Conservation (phyloP, 2,329 filamentous ascomycete species). For the Epichloe sibirici region DNA sequence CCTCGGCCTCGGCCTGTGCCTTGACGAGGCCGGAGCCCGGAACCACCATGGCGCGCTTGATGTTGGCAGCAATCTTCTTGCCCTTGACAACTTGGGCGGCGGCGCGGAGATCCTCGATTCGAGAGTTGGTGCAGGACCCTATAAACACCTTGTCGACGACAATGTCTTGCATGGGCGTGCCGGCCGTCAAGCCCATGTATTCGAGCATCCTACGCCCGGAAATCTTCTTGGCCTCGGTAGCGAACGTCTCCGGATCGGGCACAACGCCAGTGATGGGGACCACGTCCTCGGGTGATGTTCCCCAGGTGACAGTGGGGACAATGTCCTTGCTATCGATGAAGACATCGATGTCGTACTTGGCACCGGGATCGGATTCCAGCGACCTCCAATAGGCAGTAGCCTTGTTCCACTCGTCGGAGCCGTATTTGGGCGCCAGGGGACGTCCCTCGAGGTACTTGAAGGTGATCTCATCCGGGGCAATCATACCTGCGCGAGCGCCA, state of each 20-base stretch:
- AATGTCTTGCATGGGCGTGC: conserved; percentile 87
- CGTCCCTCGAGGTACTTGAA: conserved; percentile 91
- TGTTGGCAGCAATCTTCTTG: conserved; percentile 72
- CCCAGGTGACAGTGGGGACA: conserved; percentile 87
- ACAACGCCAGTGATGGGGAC: conserved; percentile 88
- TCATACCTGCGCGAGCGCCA: conserved; percentile 90
- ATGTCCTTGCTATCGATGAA: conserved; percentile 90
- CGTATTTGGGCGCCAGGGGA: conserved; percentile 75
- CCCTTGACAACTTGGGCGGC: conserved; percentile 80
- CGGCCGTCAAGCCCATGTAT: conserved; percentile 88
- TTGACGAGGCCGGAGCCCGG: conserved; percentile 93
- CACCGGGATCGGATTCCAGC: conserved; percentile 73
- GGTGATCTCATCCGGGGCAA: conserved; percentile 86
- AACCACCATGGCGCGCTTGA: conserved; percentile 93
- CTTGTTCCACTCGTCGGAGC: conserved; percentile 79
- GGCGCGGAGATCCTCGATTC: conserved; percentile 87
- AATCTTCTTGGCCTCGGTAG: conserved; percentile 66
- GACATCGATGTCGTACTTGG: conserved; percentile 81
- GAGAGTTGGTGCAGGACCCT: conserved; percentile 92
- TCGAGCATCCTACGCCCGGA: conserved; percentile 73
- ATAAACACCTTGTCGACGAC: conserved; percentile 93
- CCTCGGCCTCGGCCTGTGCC: conserved; percentile 79
- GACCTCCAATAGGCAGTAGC: conserved; percentile 80
- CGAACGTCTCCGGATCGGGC: conserved; percentile 78
- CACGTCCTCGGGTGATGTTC: conserved; percentile 91